A percentile compares a stretch with the other conserved stretches of the same genome.
Evolutionary conservation across 2,329 filamentous ascomycete species (phyloP).

Genomic region (Trichothecium sympodiale): DNA sequence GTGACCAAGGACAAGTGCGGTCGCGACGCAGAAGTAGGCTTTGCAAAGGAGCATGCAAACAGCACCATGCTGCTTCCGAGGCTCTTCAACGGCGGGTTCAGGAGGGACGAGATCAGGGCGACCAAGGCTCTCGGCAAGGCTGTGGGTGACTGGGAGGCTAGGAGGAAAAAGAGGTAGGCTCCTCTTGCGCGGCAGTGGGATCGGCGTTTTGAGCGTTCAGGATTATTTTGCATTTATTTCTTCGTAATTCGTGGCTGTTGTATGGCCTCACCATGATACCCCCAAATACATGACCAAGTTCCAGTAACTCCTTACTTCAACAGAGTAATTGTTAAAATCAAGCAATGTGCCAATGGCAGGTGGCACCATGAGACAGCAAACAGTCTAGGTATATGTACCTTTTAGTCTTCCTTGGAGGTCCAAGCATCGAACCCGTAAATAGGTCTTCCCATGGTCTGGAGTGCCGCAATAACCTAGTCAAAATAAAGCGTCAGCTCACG

Average conservation of each 20-base stretch:
- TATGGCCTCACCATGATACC: no score
- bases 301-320: no score
- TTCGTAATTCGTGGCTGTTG: no score
- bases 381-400: no score
- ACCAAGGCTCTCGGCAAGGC: constrained; percentile 39
- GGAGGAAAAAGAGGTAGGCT: constrained; percentile 36
- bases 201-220: no score
- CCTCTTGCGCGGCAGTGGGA: no score
- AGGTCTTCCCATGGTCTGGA: constrained; percentile 36
- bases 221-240: no score
- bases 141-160: constrained; percentile 35
- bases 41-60: constrained; percentile 71
- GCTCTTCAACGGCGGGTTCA: constrained; percentile 51
- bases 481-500: not conserved
- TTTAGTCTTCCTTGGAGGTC: no score
- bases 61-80: constrained; percentile 49
- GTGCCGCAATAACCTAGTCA: constrained; percentile 40
- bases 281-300: no score
- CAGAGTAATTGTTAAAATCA: no score
- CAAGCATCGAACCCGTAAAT: constrained; percentile 48
- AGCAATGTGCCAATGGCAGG: no score
- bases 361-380: no score
- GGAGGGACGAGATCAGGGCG: constrained; percentile 47
- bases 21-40: constrained; percentile 55
- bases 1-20: constrained; percentile 59